Base-by-base conservation (phyloP, 2,329 filamentous ascomycete species). In the Cadophora sp. region DNA sequence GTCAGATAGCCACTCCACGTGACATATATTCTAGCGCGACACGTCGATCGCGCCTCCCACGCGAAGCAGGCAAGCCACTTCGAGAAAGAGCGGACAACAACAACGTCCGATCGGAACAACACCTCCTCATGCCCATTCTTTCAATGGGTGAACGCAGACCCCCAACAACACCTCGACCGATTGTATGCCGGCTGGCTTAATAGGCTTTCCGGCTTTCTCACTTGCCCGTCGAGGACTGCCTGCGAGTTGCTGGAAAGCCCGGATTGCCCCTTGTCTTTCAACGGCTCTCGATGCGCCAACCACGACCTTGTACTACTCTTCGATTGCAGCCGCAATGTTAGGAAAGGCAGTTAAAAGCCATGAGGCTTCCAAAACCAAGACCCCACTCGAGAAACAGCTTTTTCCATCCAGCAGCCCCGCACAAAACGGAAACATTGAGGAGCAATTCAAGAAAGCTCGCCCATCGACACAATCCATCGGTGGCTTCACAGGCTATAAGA, bases 351-450 rank as follows among this genome's bases (percentile, higher is more conserved):
- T 69, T 3, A 73, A 75, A 51, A 68, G 68, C 7, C 66, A 68
- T 67, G 58, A 68, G 50, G 68, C 72, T 66, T 64, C 69, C 5
- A 68, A 72, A 16, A 40, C 71, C n/a, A 77, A 76, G 61, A 68
- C 64, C 11, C 67, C 71, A 46, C 66, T 73, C 29, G 69, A 81
- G 4, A 87, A 88, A 76, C 82, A 86, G 67, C 79, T 86, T 19
- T 87, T 89, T 71, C 83, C 86, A 4, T 88, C 87, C 0, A 89
- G 85, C 77, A 88, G 83, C 72, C 84, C 85, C 14, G 79, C 77
- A 53, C 76, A 80, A 29, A 74, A 77, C 76, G 79, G 79, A 48
- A 84, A 84, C 68, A 85, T 89, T 71, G 78, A 83, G 65, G 82
- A 86, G 58, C 83, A 84, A 65, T 80, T 86, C 72, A 84, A 82